A percentile compares a stretch with the other conserved stretches of the same genome.
Conservation (phyloP, 1,284 basidiomycete species). For the Vanrija pseudolonga region DNA sequence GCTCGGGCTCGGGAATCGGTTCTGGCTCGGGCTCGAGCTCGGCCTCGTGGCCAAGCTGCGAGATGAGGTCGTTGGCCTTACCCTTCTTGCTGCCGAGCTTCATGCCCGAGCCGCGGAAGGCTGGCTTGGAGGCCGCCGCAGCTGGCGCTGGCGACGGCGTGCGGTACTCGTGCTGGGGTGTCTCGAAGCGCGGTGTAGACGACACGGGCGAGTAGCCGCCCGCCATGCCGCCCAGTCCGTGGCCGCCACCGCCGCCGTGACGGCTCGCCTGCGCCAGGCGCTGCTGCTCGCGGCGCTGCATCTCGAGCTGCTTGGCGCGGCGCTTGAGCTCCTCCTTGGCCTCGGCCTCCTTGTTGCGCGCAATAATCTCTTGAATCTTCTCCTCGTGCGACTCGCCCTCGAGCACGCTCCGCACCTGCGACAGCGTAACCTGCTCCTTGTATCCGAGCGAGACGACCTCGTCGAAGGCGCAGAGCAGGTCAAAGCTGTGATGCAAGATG, state of each 20-base stretch:
- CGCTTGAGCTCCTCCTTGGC: slow-evolving; percentile 99
- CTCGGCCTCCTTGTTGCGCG: slow-evolving; percentile 97
- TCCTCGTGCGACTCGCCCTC: slow-evolving; percentile 99
- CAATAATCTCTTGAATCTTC: slow-evolving; percentile 99
- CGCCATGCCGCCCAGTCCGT: slow-evolving; percentile 44
- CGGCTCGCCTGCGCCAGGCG: slow-evolving; percentile 57
- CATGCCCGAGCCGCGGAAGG: slow-evolving; percentile 96
- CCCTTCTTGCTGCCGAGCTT: slow-evolving; percentile 89
- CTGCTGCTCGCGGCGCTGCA: slow-evolving; percentile 93
- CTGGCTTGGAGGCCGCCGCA: slow-evolving; percentile 60
- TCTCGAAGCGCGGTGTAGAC: slow-evolving; percentile 59
- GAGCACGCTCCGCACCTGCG: slow-evolving; percentile 85
- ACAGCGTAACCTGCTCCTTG: slow-evolving; percentile 85
- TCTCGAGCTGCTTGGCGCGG: slow-evolving; percentile 94
- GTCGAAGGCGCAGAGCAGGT: slow-evolving; percentile 92
- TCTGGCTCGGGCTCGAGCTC: slow-evolving; percentile 55
- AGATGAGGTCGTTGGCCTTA: slow-evolving; percentile 77
- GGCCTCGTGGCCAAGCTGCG: slow-evolving; percentile 77
- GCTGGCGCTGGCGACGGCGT: slow-evolving; percentile 51
- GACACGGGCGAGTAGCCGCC: slow-evolving; percentile 57
- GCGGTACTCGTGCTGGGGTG: slow-evolving; percentile 45
- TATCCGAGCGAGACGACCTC: slow-evolving; percentile 94
- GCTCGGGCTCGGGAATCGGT: slow-evolving; percentile 52
- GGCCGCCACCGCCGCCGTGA: slow-evolving; percentile 49
- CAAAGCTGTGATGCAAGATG: slow-evolving; percentile 88